Percentiles rank a stretch among this genome's conserved stretches.
Conservation (phyloP, 371 early-diverging fungal species). For the Mucor irregularis region DNA sequence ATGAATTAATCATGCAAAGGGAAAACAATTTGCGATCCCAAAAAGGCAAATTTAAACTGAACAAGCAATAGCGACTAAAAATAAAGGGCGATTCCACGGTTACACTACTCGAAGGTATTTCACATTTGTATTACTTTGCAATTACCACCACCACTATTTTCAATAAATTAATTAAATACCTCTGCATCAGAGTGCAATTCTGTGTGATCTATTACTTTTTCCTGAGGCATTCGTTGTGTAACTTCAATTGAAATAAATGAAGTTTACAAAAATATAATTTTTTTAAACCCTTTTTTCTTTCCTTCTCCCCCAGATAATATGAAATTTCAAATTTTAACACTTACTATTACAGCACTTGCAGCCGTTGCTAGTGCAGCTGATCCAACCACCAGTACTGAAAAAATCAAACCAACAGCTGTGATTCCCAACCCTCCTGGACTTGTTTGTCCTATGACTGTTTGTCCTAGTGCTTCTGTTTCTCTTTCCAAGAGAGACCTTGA, state of each 20-base stretch:
- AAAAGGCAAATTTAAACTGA: constrained; percentile 18
- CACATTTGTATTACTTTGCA: too few relatives aligned
- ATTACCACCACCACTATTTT: too few relatives aligned
- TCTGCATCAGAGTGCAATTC: too few relatives aligned
- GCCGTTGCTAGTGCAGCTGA: constrained; percentile 1
- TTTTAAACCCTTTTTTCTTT: neutral
- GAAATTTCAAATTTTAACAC: neutral
- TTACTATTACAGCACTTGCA: neutral
- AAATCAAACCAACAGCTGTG: neutral
- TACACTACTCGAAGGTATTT: neutral
- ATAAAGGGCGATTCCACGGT: neutral
- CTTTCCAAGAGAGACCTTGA: neutral
- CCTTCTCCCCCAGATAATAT: neutral
- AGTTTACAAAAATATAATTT: too few relatives aligned
- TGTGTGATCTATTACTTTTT: too few relatives aligned
- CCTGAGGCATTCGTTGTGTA: too few relatives aligned
- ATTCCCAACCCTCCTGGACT: neutral
- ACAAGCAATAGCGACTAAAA: constrained; percentile 1
- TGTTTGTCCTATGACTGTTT: constrained; percentile 22
- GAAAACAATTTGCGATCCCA: neutral
- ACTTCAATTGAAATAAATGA: too few relatives aligned
- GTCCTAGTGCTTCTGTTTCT: constrained; percentile 13
- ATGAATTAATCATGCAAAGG: too few relatives aligned
- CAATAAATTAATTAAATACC: too few relatives aligned
- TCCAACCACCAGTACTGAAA: neutral